Evolutionary conservation across 2,329 filamentous ascomycete species (phyloP).

Genomic region (Cercospora sp.): DNA sequence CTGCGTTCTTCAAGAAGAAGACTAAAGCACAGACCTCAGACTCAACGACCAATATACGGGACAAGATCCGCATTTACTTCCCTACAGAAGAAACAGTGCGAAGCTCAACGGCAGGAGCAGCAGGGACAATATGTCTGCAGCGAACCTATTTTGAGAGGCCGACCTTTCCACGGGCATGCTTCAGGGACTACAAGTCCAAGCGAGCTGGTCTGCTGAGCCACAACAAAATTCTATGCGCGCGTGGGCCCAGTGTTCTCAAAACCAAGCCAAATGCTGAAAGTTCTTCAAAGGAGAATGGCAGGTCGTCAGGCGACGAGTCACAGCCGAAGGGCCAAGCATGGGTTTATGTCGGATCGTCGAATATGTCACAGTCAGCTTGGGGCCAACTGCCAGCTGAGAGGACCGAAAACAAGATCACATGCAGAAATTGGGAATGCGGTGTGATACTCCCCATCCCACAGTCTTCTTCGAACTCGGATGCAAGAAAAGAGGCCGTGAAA

Average conservation of each 20-base stretch:
- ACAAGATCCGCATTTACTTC: conserved; percentile 74
- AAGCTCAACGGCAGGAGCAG: conserved; percentile 47
- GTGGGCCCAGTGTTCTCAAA: conserved; percentile 34
- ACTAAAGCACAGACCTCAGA: background rate
- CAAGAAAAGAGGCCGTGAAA: background rate
- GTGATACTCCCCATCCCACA: conserved; percentile 55
- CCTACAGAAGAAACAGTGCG: conserved; percentile 66
- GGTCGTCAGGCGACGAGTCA: conserved; percentile 34
- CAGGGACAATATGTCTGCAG: conserved; percentile 80
- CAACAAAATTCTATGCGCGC: conserved; percentile 62
- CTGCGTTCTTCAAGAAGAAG: conserved; percentile 30
- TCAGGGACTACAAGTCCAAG: conserved; percentile 74
- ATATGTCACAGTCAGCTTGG: conserved; percentile 93
- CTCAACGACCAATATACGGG: conserved; percentile 40
- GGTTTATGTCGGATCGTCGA: conserved; percentile 87
- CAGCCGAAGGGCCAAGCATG: conserved; percentile 53
- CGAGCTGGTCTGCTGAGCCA: conserved; percentile 78
- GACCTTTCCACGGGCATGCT: conserved; percentile 68
- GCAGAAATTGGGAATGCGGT: conserved; percentile 94
- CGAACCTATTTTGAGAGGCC: conserved; percentile 67
- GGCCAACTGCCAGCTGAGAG: conserved; percentile 74
- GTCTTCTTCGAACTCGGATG: background rate
- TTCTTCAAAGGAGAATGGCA: background rate
- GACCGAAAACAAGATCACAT: conserved; percentile 71
- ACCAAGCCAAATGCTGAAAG: background rate